Base-by-base conservation (phyloP, 108 stramenopile species). In the Bacterosira constricta region DNA sequence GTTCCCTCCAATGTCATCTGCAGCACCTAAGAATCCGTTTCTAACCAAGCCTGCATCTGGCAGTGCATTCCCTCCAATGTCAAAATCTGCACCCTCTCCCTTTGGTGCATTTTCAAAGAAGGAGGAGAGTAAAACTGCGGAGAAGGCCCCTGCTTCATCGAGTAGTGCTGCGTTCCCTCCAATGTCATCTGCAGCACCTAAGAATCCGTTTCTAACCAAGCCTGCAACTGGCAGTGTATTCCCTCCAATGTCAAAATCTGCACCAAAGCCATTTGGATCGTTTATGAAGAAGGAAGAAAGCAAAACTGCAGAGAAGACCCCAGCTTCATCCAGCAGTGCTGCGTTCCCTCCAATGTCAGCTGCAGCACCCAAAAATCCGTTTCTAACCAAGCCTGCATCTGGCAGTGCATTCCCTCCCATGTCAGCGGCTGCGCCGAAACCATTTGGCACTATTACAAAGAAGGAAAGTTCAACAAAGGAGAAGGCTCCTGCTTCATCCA, bases 201-300 rank as follows among this genome's bases (percentile, higher is more conserved):
- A 65, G 37, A 50, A 51, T 34, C 36, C 66, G 0, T 53, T 49
- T 1, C 31, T 53, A 29, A 35, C 50, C n/a, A 42, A 50, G 32
- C 27, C 68, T 6, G 20, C 42, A 36, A 51, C 39, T 47, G 34
- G 64, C 13, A 55, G 67, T 47, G 50, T 44, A n/a, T 77, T 70
- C 58, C 67, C 75, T 25, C 67, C 75, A 18, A 76, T 69, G 67
- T 81, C 88, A 34, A 53, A 55, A 29, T 73, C 67, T 47, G 83
- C 86, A 23, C 88, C 88, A 31, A 86, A 71, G 18, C 83, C 89
- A 39, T 92, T 92, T 54, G 65, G 69, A 34, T 35, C 75, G 32
- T 54, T 54, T 0, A 17, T n/a, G 30, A 34, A 30, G 31, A 54
- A 54, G 53, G 51, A 52, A 13, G 51, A 23, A 37, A 29, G 8